Percentiles rank a stretch among this genome's conserved stretches.
Evolutionary conservation across 208 protist species (phyloP).

Genomic region (Trypanosoma congolense): DNA sequence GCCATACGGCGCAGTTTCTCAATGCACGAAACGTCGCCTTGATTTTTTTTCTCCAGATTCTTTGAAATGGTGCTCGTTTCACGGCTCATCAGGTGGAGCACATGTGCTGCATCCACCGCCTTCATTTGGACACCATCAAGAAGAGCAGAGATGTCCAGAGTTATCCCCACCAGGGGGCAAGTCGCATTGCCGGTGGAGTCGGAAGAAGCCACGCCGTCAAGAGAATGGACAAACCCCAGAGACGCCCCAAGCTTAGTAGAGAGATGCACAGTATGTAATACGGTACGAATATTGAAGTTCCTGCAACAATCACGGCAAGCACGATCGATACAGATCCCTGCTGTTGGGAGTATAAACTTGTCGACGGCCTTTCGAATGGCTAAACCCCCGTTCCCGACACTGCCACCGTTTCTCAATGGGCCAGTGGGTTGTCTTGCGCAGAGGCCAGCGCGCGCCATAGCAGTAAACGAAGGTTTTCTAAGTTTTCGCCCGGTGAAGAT

Average conservation of each 20-base stretch:
- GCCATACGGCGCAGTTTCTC: conserved; percentile 4
- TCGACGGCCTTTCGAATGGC: background rate
- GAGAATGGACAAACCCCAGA: conserved; percentile 6
- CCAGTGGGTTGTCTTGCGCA: background rate
- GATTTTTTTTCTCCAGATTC: background rate
- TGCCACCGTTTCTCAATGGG: background rate
- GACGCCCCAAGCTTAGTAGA: conserved; percentile 12
- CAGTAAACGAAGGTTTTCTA: background rate
- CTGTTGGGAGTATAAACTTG: background rate
- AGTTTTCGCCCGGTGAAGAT: background rate
- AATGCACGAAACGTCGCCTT: background rate
- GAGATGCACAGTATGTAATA: conserved; percentile 3
- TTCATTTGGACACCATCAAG: conserved; percentile 6
- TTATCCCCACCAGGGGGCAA: conserved; percentile 1
- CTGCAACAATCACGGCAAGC: background rate
- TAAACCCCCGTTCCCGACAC: background rate
- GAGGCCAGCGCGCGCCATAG: background rate
- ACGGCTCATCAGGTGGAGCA: conserved; percentile 13
- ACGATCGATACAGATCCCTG: background rate
- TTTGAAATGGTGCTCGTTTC: conserved; percentile 12
- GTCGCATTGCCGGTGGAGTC: background rate
- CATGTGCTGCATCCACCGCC: conserved; percentile 25
- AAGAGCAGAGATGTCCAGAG: conserved; percentile 11
- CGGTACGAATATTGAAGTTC: background rate
- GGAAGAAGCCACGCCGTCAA: background rate